Conservation (phyloP, 2,329 filamentous ascomycete genomes). For the Periglandula ipomoeae region DNA sequence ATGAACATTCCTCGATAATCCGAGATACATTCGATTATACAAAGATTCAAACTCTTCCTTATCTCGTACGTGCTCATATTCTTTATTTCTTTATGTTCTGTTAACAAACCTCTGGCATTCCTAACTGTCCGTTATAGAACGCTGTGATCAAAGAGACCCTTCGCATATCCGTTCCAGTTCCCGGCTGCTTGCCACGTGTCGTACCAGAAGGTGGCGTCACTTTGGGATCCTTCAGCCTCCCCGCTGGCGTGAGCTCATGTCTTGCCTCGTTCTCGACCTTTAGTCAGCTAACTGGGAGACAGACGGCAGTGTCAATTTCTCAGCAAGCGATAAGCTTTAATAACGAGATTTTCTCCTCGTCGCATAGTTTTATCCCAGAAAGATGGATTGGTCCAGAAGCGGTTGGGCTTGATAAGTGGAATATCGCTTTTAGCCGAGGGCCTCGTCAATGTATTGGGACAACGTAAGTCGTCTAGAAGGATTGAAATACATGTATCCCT, state of each 20-base stretch:
- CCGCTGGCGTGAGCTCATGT: not conserved
- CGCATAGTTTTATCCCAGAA: not conserved
- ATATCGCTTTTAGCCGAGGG: not conserved
- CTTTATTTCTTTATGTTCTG: not conserved
- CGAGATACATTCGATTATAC: not conserved
- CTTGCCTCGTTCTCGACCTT: no score
- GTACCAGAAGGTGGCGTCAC: not conserved
- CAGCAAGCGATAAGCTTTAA: not conserved
- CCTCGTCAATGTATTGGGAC: not conserved
- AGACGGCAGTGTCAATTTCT: not conserved
- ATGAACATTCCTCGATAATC: not conserved
- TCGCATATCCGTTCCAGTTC: not conserved
- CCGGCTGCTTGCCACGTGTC: not conserved
- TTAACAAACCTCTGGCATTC: no score
- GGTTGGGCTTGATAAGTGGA: not conserved
- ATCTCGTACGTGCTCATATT: not conserved
- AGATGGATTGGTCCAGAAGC: not conserved
- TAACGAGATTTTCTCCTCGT: not conserved
- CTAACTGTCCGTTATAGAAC: not conserved
- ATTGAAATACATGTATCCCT: no score
- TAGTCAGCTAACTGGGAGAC: not conserved
- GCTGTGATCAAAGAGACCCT: constrained; percentile 2
- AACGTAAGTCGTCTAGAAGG: not conserved
- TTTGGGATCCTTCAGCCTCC: not conserved
- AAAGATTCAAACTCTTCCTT: not conserved